A percentile compares a stretch with the other conserved stretches of the same genome.
These are phyloP conservation scores for Mrakia blollopis DNA, from an alignment of 768 basidiomycete species.

Conservation along the genomic window DNA sequence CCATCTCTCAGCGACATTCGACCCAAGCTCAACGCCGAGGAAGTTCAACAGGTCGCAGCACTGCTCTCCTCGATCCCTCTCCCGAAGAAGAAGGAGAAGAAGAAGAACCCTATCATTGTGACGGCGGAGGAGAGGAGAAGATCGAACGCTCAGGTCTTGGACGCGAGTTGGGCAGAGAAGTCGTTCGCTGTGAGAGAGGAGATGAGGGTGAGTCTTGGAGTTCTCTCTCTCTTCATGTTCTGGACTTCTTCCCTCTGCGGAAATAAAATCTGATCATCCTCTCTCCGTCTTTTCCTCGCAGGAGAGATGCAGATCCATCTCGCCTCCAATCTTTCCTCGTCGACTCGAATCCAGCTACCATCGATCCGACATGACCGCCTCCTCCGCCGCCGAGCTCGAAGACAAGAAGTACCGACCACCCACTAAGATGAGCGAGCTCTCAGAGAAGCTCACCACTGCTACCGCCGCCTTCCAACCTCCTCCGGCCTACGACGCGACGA, in stretches of 20 bases:
- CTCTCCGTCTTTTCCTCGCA: background rate
- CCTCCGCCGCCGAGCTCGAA: background rate
- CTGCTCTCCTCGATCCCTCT: conserved; percentile 2
- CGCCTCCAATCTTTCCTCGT: conserved; percentile 13
- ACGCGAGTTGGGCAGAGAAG: conserved; percentile 7
- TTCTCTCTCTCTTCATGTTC: background rate
- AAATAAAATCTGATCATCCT: background rate
- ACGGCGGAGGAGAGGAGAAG: conserved; percentile 1
- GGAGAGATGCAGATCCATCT: conserved; percentile 8
- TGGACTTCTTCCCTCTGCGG: background rate
- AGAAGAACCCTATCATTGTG: conserved; percentile 2
- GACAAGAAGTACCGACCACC: background rate
- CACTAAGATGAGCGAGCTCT: background rate
- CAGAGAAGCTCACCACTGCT: background rate
- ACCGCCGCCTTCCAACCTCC: background rate
- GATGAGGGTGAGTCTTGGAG: background rate
- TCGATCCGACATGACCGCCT: background rate
- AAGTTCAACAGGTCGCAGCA: background rate
- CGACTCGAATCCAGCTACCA: background rate
- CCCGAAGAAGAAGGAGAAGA: conserved; percentile 16
- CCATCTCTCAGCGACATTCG: background rate
- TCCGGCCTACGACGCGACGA: background rate
- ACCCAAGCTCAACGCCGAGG: background rate
- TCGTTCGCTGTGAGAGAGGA: background rate
- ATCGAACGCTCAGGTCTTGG: background rate